Conservation (phyloP, 2,329 filamentous ascomycete genomes). For the Nannizzia gypsea region DNA sequence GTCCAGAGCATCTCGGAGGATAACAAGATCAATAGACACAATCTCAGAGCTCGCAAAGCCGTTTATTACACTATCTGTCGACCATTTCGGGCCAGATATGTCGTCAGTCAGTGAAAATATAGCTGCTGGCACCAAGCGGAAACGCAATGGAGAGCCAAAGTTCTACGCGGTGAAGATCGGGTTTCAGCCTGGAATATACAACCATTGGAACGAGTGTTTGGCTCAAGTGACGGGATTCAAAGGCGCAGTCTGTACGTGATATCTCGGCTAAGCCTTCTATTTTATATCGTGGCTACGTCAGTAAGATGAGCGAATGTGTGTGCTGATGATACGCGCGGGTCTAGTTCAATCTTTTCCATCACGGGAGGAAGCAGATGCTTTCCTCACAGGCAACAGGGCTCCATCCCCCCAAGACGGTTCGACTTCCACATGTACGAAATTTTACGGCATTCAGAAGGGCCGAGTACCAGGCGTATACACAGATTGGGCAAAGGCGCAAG, state of each 20-base stretch:
- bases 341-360: slow-evolving; percentile 69
- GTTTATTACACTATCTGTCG: background rate
- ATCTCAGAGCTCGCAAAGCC: background rate
- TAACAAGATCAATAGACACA: background rate
- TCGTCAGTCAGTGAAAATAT: background rate
- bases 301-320: too few species aligned
- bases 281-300: background rate
- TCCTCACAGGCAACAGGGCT: slow-evolving; percentile 51
- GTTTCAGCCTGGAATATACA: slow-evolving; percentile 50
- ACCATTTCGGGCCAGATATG: background rate
- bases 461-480: slow-evolving; percentile 51
- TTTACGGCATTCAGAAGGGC: slow-evolving; percentile 50
- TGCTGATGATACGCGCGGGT: background rate
- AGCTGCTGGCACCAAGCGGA: slow-evolving; percentile 43
- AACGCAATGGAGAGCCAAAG: slow-evolving; percentile 41
- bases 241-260: slow-evolving; percentile 55
- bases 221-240: slow-evolving; percentile 51
- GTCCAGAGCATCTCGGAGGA: background rate
- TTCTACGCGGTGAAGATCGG: slow-evolving; percentile 55
- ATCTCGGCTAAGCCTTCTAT: background rate
- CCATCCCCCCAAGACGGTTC: slow-evolving; percentile 22
- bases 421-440: slow-evolving; percentile 36
- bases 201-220: slow-evolving; percentile 51
- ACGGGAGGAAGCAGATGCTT: slow-evolving; percentile 65
- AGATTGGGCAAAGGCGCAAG: slow-evolving; percentile 56